Conservation (phyloP, 495 filamentous ascomycete genomes). For the Hypoxylon subgilvum region DNA sequence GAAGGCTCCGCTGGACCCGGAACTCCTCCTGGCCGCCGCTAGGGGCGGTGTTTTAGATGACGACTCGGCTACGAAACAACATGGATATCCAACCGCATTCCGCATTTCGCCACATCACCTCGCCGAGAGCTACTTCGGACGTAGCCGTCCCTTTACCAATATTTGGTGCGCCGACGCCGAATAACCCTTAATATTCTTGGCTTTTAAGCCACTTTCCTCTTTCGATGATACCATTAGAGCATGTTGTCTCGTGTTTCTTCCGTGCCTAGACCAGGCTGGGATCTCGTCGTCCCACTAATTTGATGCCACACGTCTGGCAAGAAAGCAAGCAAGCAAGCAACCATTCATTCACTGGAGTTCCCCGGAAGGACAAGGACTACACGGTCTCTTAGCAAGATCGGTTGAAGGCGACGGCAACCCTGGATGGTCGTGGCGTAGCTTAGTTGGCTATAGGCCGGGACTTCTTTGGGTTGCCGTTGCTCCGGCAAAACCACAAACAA, state of each 20-base stretch:
- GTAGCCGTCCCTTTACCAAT: slow-evolving; percentile 8
- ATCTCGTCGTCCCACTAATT: slow-evolving; percentile 26
- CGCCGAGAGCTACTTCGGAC: slow-evolving; percentile 5
- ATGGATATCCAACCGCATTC: slow-evolving; percentile 16
- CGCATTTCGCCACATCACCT: slow-evolving; percentile 15
- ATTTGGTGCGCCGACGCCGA: neutral
- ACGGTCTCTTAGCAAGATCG: slow-evolving; percentile 19
- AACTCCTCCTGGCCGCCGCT: slow-evolving; percentile 41
- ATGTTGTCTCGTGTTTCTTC: slow-evolving; percentile 26
- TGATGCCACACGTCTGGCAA: slow-evolving; percentile 1
- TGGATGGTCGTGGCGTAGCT: slow-evolving; percentile 17
- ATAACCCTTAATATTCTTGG: slow-evolving; percentile 20
- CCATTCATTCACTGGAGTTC: slow-evolving; percentile 7
- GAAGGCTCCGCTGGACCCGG: slow-evolving; percentile 50
- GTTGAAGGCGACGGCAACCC: slow-evolving; percentile 23
- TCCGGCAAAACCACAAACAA: slow-evolving; percentile 7
- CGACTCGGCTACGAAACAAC: slow-evolving; percentile 20
- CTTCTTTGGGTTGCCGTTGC: slow-evolving; percentile 25
- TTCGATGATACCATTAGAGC: slow-evolving; percentile 46
- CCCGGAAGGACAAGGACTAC: slow-evolving; percentile 1
- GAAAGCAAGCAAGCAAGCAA: too few species aligned
- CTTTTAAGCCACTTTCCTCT: slow-evolving; percentile 25
- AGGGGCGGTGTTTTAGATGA: slow-evolving; percentile 38
- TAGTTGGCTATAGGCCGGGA: slow-evolving; percentile 20
- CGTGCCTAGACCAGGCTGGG: slow-evolving; percentile 26